Evolutionary conservation across 345 rosid species (phyloP).

Genomic region (Populus alba): DNA sequence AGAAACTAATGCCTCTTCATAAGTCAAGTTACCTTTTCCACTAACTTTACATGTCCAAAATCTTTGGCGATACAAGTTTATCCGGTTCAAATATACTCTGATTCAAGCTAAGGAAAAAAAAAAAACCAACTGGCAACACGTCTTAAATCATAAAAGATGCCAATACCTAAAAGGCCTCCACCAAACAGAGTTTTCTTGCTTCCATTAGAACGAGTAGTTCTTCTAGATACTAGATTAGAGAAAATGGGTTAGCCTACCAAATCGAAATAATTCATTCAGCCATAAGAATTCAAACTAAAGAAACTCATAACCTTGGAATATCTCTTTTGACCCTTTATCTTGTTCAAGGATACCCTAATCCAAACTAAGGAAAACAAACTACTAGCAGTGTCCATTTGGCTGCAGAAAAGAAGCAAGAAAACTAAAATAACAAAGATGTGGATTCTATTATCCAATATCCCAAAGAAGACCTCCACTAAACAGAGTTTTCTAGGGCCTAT

Average conservation of each 20-base stretch:
- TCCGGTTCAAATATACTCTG: conserved; percentile 70
- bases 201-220: no score
- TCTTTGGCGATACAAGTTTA: conserved; percentile 76
- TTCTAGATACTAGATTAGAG: no score
- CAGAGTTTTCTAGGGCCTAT: neutral
- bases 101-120: conserved; percentile 42
- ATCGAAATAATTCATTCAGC: no score
- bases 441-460: neutral
- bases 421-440: neutral
- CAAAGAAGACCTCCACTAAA: neutral
- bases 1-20: conserved; percentile 88
- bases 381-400: neutral
- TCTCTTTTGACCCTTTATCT: conserved; percentile 33
- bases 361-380: conserved; percentile 38
- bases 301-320: no score
- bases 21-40: conserved; percentile 80
- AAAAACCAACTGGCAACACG: neutral
- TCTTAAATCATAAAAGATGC: neutral
- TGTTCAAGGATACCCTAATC: conserved; percentile 64
- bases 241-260: no score
- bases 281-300: no score
- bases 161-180: no score
- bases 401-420: neutral
- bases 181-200: no score
- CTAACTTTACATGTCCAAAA: conserved; percentile 83